phyloP scores from a whole-genome alignment of 495 filamentous ascomycete genomes.

The Glarea lozoyensis region DNA sequence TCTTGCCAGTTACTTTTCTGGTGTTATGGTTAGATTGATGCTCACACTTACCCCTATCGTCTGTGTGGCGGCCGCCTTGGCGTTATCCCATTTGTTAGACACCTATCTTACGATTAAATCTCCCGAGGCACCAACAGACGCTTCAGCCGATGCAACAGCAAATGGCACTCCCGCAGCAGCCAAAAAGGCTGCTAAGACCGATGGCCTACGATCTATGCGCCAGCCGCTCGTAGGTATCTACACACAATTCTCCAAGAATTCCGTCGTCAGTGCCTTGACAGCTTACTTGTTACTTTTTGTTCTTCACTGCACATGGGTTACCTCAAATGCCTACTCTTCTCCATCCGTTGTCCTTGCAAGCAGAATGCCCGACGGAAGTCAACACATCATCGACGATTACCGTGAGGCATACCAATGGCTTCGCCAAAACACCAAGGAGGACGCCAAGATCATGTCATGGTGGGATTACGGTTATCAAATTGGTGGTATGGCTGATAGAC shows the following conservation, averaged over 20 bases:
- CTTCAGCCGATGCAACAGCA: constrained; percentile 26
- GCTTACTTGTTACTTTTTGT: constrained; percentile 89
- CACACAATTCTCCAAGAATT: constrained; percentile 65
- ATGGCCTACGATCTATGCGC: constrained; percentile 57
- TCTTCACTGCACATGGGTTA: constrained; percentile 98
- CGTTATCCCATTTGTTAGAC: constrained; percentile 81
- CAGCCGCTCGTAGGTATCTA: constrained; percentile 77
- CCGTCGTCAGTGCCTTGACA: constrained; percentile 60
- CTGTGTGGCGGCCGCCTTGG: constrained; percentile 88
- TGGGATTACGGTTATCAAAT: constrained; percentile 99
- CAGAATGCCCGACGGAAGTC: constrained; percentile 84
- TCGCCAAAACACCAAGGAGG: constrained; percentile 86
- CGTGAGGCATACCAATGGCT: constrained; percentile 99
- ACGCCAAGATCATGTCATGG: constrained; percentile 99
- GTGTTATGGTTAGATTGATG: constrained; percentile 99
- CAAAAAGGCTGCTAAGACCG: constrained; percentile 39
- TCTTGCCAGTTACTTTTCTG: constrained; percentile 93
- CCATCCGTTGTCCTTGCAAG: constrained; percentile 96
- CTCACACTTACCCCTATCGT: constrained; percentile 94
- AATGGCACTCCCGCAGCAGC: constrained; percentile 26
- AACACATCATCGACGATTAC: constrained; percentile 99
- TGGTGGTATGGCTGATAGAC: constrained; percentile 97
- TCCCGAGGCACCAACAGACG: constrained; percentile 44
- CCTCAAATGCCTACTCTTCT: constrained; percentile 96
- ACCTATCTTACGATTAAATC: constrained; percentile 61